Evolutionary conservation across 83 land plant species (phyloP).

Genomic region (Isoetes engelmannii): DNA sequence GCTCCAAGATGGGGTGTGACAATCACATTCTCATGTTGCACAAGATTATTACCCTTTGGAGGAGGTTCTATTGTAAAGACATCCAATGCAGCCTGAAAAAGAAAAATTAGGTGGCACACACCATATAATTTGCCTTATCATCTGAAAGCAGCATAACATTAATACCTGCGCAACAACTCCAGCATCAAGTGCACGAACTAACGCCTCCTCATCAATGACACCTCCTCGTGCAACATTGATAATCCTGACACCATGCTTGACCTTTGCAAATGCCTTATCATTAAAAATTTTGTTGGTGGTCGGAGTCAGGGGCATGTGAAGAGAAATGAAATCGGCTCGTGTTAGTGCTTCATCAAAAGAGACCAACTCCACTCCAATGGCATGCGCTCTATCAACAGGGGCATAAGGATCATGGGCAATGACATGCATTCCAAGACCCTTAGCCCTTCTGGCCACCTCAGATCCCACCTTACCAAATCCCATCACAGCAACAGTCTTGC

Average conservation of each 20-base stretch:
- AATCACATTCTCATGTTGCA: conserved; percentile 71
- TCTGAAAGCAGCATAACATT: too few relatives aligned
- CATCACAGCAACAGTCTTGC: conserved; percentile 80
- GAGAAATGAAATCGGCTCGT: conserved; percentile 79
- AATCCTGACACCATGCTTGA: conserved; percentile 68
- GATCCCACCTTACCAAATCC: conserved; percentile 96
- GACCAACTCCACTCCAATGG: conserved; percentile 76
- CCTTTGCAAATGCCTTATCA: conserved; percentile 63
- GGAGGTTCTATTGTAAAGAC: conserved; percentile 93
- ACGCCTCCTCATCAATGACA: conserved; percentile 57
- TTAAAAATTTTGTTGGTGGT: conserved; percentile 62
- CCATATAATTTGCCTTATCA: too few relatives aligned
- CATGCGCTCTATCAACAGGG: conserved; percentile 74
- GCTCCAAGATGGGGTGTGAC: conserved; percentile 96
- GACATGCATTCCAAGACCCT: conserved; percentile 84
- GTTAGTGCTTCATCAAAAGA: conserved; percentile 71
- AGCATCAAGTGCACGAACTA: conserved; percentile 48
- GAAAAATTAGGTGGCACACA: not conserved
- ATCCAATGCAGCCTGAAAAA: conserved; percentile 80
- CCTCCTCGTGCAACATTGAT: conserved; percentile 61
- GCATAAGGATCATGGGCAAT: conserved; percentile 93
- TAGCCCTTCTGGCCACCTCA: conserved; percentile 90
- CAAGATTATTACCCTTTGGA: conserved; percentile 51
- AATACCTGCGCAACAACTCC: conserved; percentile 81
- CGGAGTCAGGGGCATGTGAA: conserved; percentile 85